Base-by-base conservation (phyloP, 2,329 filamentous ascomycete species). In the Epichloe elymi region DNA sequence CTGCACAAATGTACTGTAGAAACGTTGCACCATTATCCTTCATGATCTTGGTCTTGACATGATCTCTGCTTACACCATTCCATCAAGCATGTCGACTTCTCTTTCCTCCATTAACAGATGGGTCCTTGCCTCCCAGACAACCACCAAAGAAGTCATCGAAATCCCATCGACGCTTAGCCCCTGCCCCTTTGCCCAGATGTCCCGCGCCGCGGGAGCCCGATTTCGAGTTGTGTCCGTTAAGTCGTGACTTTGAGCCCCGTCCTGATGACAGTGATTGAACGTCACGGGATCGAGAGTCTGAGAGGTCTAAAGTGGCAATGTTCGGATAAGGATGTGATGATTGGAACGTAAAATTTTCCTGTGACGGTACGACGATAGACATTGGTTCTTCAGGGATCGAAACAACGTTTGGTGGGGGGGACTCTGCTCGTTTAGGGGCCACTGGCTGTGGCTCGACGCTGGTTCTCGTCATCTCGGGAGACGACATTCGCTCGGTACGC, bases 71-170 rank as follows among this genome's bases (percentile, higher is more conserved):
- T 19, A 53, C 45, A 53, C 15, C 15, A 26, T 30, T 26, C 19
- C 30, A 26, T 65, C 58, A 70, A 51, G 63, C 55, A 56, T 80
- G 76, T 48, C 77, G 70, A 49, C 67, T 71, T 52, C 78, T 68
- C 62, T 81, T 81, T 41, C 69, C 66, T 37, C 66, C 65, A 33
- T 67, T 68, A 14, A 73, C 71, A 56, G 76, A 75, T 36, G 72
- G 63, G 54, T 87, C 83, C 61, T 83, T 84, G 42, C 78, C 78
- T 53, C 75, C 75, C 48, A 85, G 64, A 56, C 79, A 80, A 49
- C 80, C 79, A 7, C 88, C 85, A 61, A 89, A 89, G 50, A 88
- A 82, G 60, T 90, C 86, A 23, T 80, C 79, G 59, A 86, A 77
- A 58, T 86, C 84, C 58, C 87, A 75, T 59, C 85, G 79, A 41